These are phyloP conservation scores for Rubia yunnanensis DNA, from an alignment of 257 asterid species.

Conservation along the genomic window DNA sequence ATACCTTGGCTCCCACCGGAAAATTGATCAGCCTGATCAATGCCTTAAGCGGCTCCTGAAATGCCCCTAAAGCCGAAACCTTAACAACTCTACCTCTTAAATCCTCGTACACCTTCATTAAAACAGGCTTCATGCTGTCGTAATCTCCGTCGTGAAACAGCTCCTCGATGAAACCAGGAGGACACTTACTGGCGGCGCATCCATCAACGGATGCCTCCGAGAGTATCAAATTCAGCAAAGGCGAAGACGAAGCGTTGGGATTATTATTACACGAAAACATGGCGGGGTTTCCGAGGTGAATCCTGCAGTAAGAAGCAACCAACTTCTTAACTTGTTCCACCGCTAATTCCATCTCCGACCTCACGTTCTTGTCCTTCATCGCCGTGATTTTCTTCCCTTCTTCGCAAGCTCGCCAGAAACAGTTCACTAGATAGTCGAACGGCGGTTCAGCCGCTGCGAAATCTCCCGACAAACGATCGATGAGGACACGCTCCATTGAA, in stretches of 20 bases:
- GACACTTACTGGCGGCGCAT: constrained; percentile 34
- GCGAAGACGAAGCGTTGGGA: constrained; percentile 36
- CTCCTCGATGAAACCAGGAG: constrained; percentile 79
- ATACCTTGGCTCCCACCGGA: constrained; percentile 21
- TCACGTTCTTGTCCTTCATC: constrained; percentile 58
- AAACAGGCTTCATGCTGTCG: constrained; percentile 61
- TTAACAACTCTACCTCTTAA: constrained; percentile 76
- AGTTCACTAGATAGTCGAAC: constrained; percentile 53
- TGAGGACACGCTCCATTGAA: constrained; percentile 70
- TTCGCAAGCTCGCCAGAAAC: constrained; percentile 67
- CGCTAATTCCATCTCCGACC: constrained; percentile 57
- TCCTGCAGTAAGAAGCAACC: constrained; percentile 60
- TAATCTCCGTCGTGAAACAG: constrained; percentile 69
- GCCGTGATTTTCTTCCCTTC: constrained; percentile 66
- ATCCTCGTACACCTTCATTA: constrained; percentile 84
- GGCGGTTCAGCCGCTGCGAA: constrained; percentile 65
- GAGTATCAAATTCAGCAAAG: constrained; percentile 56
- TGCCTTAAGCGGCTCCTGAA: constrained; percentile 82
- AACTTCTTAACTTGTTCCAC: constrained; percentile 65
- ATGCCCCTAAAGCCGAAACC: constrained; percentile 85
- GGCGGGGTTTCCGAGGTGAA: constrained; percentile 69
- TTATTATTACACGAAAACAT: constrained; percentile 57
- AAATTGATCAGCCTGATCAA: constrained; percentile 49
- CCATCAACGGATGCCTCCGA: constrained; percentile 59
- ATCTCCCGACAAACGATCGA: too few species aligned